These are phyloP conservation scores for Margaritispora aquatica DNA, from an alignment of 495 filamentous ascomycete species.

Conservation along the genomic window DNA sequence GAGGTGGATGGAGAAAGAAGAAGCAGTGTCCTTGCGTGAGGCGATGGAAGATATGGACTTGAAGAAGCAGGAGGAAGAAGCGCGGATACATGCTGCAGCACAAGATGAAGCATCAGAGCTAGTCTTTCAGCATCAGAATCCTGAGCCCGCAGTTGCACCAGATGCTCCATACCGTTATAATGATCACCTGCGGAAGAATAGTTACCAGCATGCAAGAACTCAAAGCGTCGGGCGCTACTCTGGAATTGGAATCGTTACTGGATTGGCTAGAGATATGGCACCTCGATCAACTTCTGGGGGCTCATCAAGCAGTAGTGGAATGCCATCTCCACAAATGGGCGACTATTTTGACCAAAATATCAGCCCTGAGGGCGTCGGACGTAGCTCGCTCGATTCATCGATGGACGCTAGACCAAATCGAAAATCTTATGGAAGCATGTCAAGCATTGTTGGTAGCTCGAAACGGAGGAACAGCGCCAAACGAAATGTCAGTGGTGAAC, in stretches of 20 bases:
- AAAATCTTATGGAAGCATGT: constrained; percentile 22
- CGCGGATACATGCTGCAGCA: constrained; percentile 63
- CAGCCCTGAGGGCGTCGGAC: constrained; percentile 4
- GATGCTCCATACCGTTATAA: constrained; percentile 47
- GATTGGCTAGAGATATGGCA: constrained; percentile 38
- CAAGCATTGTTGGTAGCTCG: constrained; percentile 3
- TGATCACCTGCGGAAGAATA: constrained; percentile 53
- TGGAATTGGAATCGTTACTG: constrained; percentile 37
- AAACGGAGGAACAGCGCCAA: constrained; percentile 31
- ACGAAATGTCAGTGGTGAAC: constrained; percentile 51
- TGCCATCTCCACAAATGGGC: constrained; percentile 17
- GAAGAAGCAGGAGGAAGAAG: constrained; percentile 42
- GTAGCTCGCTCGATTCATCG: constrained; percentile 12
- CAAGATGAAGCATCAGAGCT: constrained; percentile 83
- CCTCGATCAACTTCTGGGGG: constrained; percentile 42
- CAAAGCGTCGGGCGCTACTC: constrained; percentile 49
- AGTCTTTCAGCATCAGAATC: constrained; percentile 77
- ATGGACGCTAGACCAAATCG: neutral
- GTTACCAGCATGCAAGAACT: constrained; percentile 55
- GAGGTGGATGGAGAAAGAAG: constrained; percentile 82
- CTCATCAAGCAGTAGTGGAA: constrained; percentile 37
- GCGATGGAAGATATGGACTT: constrained; percentile 78
- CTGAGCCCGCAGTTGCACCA: constrained; percentile 44
- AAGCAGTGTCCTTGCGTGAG: constrained; percentile 67
- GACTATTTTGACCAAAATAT: constrained; percentile 14